Evolutionary conservation across 2,329 filamentous ascomycete genomes (phyloP).

Genomic region (Fusarium nisikadoi): DNA sequence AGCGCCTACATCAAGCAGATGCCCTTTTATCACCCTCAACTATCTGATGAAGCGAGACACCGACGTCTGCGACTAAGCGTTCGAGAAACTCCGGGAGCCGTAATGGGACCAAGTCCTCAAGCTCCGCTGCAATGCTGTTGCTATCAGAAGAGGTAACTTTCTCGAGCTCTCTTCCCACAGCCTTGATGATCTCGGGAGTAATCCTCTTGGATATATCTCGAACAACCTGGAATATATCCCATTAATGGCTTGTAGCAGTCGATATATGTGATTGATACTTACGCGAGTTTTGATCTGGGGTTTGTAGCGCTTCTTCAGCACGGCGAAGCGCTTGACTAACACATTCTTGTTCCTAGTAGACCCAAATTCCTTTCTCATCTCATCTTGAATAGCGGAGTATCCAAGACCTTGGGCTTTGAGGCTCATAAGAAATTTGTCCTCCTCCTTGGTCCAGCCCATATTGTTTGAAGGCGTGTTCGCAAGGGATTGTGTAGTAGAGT

Average conservation of each 20-base stretch:
- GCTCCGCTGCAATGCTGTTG: background rate
- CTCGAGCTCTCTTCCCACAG: background rate
- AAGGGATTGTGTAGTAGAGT: rapidly evolving
- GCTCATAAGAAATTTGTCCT: background rate
- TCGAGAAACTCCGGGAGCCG: background rate
- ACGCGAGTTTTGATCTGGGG: background rate
- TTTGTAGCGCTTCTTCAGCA: background rate
- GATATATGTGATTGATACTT: rapidly evolving
- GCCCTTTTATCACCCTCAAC: background rate
- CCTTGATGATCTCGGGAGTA: background rate
- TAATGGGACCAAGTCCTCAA: background rate
- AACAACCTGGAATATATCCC: no score
- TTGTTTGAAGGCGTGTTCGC: no score
- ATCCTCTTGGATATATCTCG: background rate
- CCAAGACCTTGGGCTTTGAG: background rate
- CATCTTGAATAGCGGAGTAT: background rate
- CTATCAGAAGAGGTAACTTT: background rate
- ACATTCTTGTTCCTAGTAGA: background rate
- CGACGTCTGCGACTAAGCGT: background rate
- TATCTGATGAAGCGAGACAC: background rate
- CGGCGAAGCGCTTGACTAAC: background rate
- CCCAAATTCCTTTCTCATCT: background rate
- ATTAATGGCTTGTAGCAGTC: background rate
- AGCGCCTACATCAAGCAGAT: background rate
- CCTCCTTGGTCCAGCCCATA: background rate